Conservation (phyloP, 192 early-diverging fungal genomes). For the Coemansia sp. region DNA sequence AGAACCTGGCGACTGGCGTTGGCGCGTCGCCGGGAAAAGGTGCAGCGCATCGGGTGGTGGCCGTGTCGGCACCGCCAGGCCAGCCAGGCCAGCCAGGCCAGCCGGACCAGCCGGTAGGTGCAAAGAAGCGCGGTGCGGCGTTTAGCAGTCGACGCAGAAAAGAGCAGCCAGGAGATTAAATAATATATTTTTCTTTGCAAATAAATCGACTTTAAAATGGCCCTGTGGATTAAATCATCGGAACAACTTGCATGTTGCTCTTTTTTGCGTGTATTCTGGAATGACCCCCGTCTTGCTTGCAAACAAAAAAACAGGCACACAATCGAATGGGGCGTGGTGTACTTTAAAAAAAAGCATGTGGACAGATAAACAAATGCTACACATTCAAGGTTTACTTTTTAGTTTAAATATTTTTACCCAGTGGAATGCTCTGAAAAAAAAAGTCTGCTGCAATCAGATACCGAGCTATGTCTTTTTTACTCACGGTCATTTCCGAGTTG, state of each 20-base stretch:
- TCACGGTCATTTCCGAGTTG: neutral
- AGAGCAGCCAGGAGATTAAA: neutral
- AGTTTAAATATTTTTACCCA: neutral
- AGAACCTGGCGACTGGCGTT: conserved; percentile 5
- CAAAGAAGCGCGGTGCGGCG: conserved; percentile 18
- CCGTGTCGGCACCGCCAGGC: neutral
- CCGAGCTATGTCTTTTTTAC: neutral
- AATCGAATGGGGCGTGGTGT: too few relatives aligned
- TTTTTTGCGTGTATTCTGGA: too few relatives aligned
- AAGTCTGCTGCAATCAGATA: neutral
- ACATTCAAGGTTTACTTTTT: too few relatives aligned
- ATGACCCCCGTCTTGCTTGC: too few relatives aligned
- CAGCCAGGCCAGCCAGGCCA: neutral
- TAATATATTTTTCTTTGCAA: neutral
- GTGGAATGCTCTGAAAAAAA: neutral
- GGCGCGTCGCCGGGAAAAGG: neutral
- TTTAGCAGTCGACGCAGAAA: conserved; percentile 32
- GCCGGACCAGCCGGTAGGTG: neutral
- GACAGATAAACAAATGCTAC: too few relatives aligned
- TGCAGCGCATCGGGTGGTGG: neutral
- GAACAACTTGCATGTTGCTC: too few relatives aligned
- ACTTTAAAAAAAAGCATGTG: too few relatives aligned
- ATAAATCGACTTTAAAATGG: too few relatives aligned
- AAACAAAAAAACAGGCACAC: too few relatives aligned
- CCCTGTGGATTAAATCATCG: too few relatives aligned